Evolutionary conservation across 352 stramenopile genomes (phyloP), one percentile per base, ranked within the genome.

Genomic region (Pythium myriotylum): DNA sequence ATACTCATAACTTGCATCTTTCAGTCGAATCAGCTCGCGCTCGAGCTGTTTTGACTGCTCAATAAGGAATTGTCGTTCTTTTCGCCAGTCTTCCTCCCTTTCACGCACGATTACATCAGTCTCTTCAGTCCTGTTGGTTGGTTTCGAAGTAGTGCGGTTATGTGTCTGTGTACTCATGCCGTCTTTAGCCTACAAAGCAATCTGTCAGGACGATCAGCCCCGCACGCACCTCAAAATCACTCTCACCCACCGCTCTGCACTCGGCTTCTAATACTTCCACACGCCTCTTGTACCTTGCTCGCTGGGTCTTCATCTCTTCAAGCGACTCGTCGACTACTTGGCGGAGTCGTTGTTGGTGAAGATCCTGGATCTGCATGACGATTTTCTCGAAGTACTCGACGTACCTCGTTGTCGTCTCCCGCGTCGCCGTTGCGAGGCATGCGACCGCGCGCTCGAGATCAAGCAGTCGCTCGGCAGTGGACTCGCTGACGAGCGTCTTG

Each of bases 321-420:
- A 88, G 50, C 23, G 77, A 84, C 29, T 87, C 77, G 9, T 77
- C 66, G 17, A 84, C 70, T 0, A 86, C 77, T 45, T 61, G 67
- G 47, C 84, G 76, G 24, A 89, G 72, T 10, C 70, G 76, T 9
- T 83, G 72, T 24, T 88, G 70, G 40, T 89, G 80, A 42, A 80
- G 69, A 14, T 61, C 62, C 57, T 86, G 77, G 29, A 89, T 64
- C 55, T 88, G 71, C n/a, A 69, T 47, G 16, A 86, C 57, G 8
- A 77, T 72, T 26, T 62, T 55, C 47, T 88, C 77, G 47, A 83
- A 86, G 33, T 73, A 73, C 12, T 57, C 52, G 35, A 81, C 65
- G 46, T 82, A 75, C 7, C 68, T 59, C 5, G 49, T 63, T 24
- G 70, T 71, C 23, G 81, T 70, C 23, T 62, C 35, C 22, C 77